Base-by-base conservation (phyloP, 2,329 filamentous ascomycete genomes). In the Fusarium pseudoanthophilum region DNA sequence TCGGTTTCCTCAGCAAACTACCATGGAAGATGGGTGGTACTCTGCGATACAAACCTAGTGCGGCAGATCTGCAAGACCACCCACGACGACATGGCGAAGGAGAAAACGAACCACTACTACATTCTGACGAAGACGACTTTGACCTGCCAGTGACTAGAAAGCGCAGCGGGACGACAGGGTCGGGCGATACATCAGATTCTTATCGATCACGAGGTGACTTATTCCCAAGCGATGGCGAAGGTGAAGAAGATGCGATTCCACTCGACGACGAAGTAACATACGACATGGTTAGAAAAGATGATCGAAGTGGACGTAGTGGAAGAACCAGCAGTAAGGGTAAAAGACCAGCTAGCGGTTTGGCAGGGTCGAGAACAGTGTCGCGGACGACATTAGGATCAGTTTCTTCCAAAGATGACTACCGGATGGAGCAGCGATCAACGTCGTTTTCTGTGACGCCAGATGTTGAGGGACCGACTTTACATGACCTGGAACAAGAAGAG, bases 241-340 rank as follows among this genome's bases (percentile, higher is more conserved):
- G 95, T 60, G 94, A 97, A 72, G 95, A 97, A 80, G 95, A 98
- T 82, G 95, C 95, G 2, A 90, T 97, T n/a, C 93, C 95, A 18
- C 84, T 98, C 24, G 94, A 95, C 77, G 95, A 98, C 79, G 95
- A 98, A 78, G 97, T 98, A 76, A 93, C 95, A 6, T 91, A 97
- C 80, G 90, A 91, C 7, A 86, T 98, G 69, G 92, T 95, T 68
- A 89, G 92, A 59, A 90, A 92, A 73, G 94, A 96, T 64, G 92
- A 94, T 77, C 88, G 89, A 51, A 92, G 91, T 56, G 80, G 79
- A n/a, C 89, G 87, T 51, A 92, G 88, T 52, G 56, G 48, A 71
- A 90, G 88, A 28, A 83, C 83, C 68, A 89, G 87, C 70, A 91
- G 87, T 74, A 91, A 90, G 72, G 89, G 89, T 2, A 91, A 91